phyloP scores from a whole-genome alignment of 257 asterid species.

The Solanum microdontum region DNA sequence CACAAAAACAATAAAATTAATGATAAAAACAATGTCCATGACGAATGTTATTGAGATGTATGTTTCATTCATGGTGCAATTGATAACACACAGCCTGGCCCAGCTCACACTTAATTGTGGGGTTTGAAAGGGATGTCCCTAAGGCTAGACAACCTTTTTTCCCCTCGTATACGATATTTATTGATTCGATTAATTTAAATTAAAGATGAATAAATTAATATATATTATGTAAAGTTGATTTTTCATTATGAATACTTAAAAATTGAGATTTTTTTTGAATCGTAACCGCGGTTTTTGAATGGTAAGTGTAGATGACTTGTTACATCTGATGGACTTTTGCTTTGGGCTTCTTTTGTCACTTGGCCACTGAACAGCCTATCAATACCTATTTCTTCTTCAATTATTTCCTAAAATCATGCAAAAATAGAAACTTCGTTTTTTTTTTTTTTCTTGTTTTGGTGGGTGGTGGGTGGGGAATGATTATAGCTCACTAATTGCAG shows the following conservation, averaged over 20 bases:
- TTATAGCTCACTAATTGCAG: background rate
- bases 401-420: background rate
- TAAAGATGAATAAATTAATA: background rate
- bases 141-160: background rate
- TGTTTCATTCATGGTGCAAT: conserved; percentile 5
- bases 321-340: conserved; percentile 1
- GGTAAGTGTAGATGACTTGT: background rate
- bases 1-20: background rate
- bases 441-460: background rate
- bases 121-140: conserved; percentile 6
- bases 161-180: background rate
- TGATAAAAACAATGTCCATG: background rate
- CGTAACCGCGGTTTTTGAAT: no score
- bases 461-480: background rate
- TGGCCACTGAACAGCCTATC: background rate
- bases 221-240: background rate
- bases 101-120: background rate
- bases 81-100: background rate
- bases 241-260: background rate
- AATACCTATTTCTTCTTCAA: background rate
- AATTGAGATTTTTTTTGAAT: background rate
- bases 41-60: conserved; percentile 20
- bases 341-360: conserved; percentile 6
- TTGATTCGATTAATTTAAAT: background rate
- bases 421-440: background rate